Evolutionary conservation across 495 filamentous ascomycete genomes (phyloP), one percentile per base, ranked within the genome.

Genomic region (Podospora australis): DNA sequence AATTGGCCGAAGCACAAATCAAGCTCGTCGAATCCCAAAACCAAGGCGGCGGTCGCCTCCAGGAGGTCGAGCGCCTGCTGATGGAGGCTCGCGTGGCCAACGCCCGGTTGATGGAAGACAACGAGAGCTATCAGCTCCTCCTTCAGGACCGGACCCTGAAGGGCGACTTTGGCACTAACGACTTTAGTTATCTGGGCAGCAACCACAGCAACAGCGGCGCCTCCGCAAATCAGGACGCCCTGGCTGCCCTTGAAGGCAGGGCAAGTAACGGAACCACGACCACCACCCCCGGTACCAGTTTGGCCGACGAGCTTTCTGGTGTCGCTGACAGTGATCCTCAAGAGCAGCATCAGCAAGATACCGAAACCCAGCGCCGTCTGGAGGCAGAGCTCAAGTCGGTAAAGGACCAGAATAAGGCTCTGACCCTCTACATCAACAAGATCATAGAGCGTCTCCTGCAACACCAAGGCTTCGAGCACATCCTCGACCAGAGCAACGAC

Each of bases 351-450:
- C 75, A 79, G 46, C 74, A 74, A 39, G 80, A 79, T 48, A 75
- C 74, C 54, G 71, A 77, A 36, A 74, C 78, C 51, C 72, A 67
- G 42, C 78, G 81, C 48, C 84, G 82, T 47, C 71, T 90, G 5
- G 91, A 96, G 58, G 56, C 70, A 6, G 92, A 98, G 57, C 65
- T 90, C 49, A 89, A 86, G 65, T 70, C 75, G n/a, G 70, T 87
- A 20, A 92, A 88, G 67, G 90, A 95, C 53, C 85, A 96, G 66
- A 97, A 97, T 72, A 98, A 96, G 65, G 92, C 92, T 35, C 70
- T 97, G 52, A 95, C 90, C 2, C 76, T 96, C 25, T 98, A 98
- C 66, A 96, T 98, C 66, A 95, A 96, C 75, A 91, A 88, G 60
- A 96, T 98, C 62, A 96, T 98, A 58, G 90, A 89, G 64, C 84